phyloP scores from a whole-genome alignment of 176 grass and related monocot genomes.

The Oropetium thomaeum region DNA sequence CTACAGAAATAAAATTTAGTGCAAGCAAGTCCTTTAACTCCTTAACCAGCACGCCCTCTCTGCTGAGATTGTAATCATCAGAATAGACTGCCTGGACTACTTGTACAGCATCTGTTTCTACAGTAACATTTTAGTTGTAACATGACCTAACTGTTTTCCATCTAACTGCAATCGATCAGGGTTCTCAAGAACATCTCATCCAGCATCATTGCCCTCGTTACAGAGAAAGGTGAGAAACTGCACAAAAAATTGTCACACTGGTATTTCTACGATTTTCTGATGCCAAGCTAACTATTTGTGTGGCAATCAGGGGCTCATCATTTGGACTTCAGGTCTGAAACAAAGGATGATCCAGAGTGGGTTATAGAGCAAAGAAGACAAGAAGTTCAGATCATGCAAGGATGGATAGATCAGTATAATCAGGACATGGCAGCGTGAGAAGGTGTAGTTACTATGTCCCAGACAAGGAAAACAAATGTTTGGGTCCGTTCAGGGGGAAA shows the following conservation, averaged over 20 bases:
- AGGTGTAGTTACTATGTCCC: neutral
- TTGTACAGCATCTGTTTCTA: too few species aligned
- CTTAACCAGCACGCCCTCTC: too few species aligned
- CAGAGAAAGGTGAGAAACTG: conserved; percentile 58
- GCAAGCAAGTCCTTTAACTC: too few species aligned
- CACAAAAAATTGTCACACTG: neutral
- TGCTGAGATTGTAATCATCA: too few species aligned
- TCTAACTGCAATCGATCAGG: conserved; percentile 43
- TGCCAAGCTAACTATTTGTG: neutral
- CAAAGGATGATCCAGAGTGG: conserved; percentile 82
- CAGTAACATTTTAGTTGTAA: neutral
- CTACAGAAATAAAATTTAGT: too few species aligned
- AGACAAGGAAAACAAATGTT: conserved; percentile 16
- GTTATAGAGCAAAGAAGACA: conserved; percentile 68
- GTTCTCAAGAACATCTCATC: conserved; percentile 92
- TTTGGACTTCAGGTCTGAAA: conserved; percentile 73
- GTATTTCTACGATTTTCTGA: conserved; percentile 22
- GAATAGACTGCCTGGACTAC: too few species aligned
- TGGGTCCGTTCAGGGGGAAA: neutral
- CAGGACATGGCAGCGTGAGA: conserved; percentile 44
- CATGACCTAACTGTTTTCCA: neutral
- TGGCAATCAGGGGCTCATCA: conserved; percentile 73
- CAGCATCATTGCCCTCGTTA: conserved; percentile 84
- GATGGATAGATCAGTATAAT: conserved; percentile 79
- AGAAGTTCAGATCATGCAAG: conserved; percentile 73